A percentile compares a stretch with the other conserved stretches of the same genome.
Conservation (phyloP, 345 rosid species). For the Lenwebbia sp. region DNA sequence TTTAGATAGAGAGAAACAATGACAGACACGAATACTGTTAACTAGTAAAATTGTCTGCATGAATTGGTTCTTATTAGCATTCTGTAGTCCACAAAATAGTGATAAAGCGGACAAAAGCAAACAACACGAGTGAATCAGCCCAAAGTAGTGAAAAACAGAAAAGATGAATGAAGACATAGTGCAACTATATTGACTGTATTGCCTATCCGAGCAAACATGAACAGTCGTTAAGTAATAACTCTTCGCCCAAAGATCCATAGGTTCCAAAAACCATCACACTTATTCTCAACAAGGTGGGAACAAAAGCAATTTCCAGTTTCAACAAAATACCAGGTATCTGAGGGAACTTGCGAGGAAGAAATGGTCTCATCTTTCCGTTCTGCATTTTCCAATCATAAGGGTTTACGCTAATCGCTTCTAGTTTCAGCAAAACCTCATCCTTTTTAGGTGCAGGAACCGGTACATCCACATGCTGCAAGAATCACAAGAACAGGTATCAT, state of each 20-base stretch:
- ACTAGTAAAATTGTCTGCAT: background rate
- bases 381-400: conserved; percentile 12
- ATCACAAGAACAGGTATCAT: background rate
- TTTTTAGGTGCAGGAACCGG: conserved; percentile 4
- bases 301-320: background rate
- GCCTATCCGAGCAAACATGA: background rate
- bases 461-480: conserved; percentile 5
- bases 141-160: background rate
- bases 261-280: background rate
- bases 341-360: conserved; percentile 17
- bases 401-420: conserved; percentile 5
- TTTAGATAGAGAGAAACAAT: background rate
- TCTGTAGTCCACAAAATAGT: background rate
- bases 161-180: background rate
- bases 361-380: conserved; percentile 3
- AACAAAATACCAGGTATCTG: conserved; percentile 6
- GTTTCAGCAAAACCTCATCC: conserved; percentile 4
- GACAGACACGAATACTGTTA: background rate
- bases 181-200: background rate
- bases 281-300: background rate
- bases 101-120: background rate
- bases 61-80: background rate
- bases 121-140: no score
- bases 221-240: background rate
- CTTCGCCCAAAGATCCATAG: background rate